A percentile compares a stretch with the other conserved stretches of the same genome.
phyloP scores from a whole-genome alignment of 768 basidiomycete genomes.

The Boletus subcaerulescens region DNA sequence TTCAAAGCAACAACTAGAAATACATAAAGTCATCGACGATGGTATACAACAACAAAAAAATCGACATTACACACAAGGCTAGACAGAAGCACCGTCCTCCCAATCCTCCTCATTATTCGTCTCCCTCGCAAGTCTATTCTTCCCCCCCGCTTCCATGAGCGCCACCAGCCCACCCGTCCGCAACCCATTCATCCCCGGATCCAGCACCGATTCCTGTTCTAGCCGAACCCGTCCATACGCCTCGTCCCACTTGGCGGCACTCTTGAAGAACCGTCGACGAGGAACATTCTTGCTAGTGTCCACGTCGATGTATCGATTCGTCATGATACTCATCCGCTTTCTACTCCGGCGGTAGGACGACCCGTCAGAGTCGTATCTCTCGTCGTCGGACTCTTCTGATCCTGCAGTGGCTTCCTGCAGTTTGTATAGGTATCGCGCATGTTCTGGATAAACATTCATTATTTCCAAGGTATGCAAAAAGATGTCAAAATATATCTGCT shows the following conservation, averaged over 20 bases:
- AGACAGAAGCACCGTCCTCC: slow-evolving; percentile 30
- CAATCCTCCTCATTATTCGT: slow-evolving; percentile 27
- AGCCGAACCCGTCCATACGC: slow-evolving; percentile 21
- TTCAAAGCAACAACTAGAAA: slow-evolving; percentile 1
- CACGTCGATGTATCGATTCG: slow-evolving; percentile 55
- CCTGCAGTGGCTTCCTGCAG: slow-evolving; percentile 49
- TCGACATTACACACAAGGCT: not conserved
- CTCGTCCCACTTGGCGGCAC: slow-evolving; percentile 38
- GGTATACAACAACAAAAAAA: not conserved
- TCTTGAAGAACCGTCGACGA: slow-evolving; percentile 61
- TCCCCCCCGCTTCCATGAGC: slow-evolving; percentile 26
- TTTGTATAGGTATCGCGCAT: slow-evolving; percentile 61
- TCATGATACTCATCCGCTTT: slow-evolving; percentile 68
- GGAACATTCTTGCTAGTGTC: slow-evolving; percentile 31
- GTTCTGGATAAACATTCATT: slow-evolving; percentile 41
- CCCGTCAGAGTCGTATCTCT: slow-evolving; percentile 49
- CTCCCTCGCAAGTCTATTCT: slow-evolving; percentile 14
- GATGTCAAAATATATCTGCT: slow-evolving; percentile 26
- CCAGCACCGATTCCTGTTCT: slow-evolving; percentile 23
- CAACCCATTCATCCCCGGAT: slow-evolving; percentile 12
- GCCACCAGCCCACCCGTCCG: slow-evolving; percentile 16
- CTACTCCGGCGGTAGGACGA: slow-evolving; percentile 39
- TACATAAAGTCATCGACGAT: not conserved
- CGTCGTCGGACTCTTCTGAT: slow-evolving; percentile 48
- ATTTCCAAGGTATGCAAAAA: not conserved